Evolutionary conservation across 352 stramenopile genomes (phyloP), one percentile per base, ranked within the genome.

Genomic region (Globisporangium polare): DNA sequence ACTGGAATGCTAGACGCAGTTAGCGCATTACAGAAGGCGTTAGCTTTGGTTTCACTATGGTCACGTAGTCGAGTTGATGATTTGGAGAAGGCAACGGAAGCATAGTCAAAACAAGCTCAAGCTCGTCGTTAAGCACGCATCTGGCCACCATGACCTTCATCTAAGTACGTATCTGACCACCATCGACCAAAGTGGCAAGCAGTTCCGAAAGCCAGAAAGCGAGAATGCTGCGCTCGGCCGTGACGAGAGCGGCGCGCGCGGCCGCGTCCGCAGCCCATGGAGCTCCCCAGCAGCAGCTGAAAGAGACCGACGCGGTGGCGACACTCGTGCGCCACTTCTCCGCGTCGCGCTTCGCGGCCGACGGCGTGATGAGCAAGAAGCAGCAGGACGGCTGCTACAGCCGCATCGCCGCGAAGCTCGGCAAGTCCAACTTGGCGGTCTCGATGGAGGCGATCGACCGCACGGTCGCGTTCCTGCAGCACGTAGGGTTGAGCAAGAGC

Each of bases 331-430:
- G 33, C 5, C 15, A 35, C 5, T 27, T 54, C 45, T 49, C 57
- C 31, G 42, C 49, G 4, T 42, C 52, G 29, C 60, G 52, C 33
- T 57, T 57, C 43, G 17, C 13, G 31, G 42, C 43, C 31, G 26
- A 24, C 2, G 20, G n/a, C 18, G n/a, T 9, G 33, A 59, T 54
- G 51, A 59, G 15, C 27, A 72, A 45, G 35, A 61, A 56, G 50
- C 51, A 68, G 52, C 41, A 66, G 29, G 65, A 64, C 12, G 22
- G 47, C 17, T 78, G 62, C 41, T 80, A 77, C 54, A 72, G 51
- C 35, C 75, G 75, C 31, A 78, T 85, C 51, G 60, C 53, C 26
- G 68, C 71, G 41, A 85, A 85, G 53, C 59, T 68, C 27, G 51
- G 42, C 29, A 65, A 60, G 37, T 33, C 47, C n/a, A 43, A 58